Evolutionary conservation across 2,329 filamentous ascomycete genomes (phyloP), one percentile per base, ranked within the genome.

Genomic region (Penicillium occitanis): DNA sequence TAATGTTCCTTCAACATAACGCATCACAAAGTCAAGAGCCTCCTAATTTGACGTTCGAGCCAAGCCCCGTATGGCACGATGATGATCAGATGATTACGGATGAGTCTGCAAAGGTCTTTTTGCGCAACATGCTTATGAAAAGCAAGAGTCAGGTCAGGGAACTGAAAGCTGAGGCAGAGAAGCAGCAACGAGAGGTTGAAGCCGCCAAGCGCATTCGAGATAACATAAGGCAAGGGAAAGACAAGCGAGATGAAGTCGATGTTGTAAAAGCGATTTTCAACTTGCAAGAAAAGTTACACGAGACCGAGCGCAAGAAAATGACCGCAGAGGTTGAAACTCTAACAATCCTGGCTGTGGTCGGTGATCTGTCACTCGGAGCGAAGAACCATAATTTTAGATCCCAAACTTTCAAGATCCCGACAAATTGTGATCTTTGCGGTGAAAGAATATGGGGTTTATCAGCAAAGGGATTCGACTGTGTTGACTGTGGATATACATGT

Each of bases 371-470:
- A 1, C 83, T 97, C 22, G 94, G 94, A 19, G 93, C 93, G 11
- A 92, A 92, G 76, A 97, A 93, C 74, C 95, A 99, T 82, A 95
- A 96, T 74, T 99, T 99, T 85, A 97, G 96, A 79, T 89, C 92
- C n/a, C 93, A 98, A 75, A 98, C 95, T 0, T 99, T 98, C 85
- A 98, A 98, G 78, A 97, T 99, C 68, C 96, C 96, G 0, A 99
- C 95, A 4, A 98, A 98, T 76, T 99, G 95, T 80, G 95, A 99
- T 77, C 85, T 97, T 13, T 99, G 95, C 72, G 93, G 93, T 19
- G 95, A 99, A 75, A 88, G 95, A 33, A 97, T 99, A 76, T 99
- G 95, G 95, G 95, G 95, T 0, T 79, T 99, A 48, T 96, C 92
- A 35, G 94, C 95, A 44, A 99, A 99, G 80, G 95, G 95, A 0